phyloP scores from a whole-genome alignment of 2,329 filamentous ascomycete species.

The Arthrobotrys musiformis region DNA sequence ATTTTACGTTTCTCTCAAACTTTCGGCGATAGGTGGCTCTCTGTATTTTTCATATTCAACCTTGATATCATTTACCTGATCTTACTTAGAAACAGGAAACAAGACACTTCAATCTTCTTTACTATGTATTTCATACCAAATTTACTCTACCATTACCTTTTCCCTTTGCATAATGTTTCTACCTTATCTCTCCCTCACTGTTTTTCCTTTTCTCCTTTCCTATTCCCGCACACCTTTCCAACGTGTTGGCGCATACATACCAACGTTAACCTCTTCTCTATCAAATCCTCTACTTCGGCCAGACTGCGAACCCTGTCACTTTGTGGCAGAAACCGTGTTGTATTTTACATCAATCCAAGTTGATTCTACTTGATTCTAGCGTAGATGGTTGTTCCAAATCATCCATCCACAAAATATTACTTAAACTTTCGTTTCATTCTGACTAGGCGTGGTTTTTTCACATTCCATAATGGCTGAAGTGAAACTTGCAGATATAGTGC shows the following conservation, averaged over 20 bases:
- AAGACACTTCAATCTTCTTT: slow-evolving; percentile 19
- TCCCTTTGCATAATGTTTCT: slow-evolving; percentile 24
- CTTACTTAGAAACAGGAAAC: slow-evolving; percentile 11
- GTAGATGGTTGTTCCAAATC: slow-evolving; percentile 9
- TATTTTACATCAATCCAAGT: slow-evolving; percentile 48
- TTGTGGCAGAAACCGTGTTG: slow-evolving; percentile 51
- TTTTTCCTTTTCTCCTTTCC: neutral
- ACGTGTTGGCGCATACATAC: slow-evolving; percentile 10
- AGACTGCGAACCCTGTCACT: slow-evolving; percentile 37
- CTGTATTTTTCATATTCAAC: slow-evolving; percentile 30
- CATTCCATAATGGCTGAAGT: slow-evolving; percentile 52
- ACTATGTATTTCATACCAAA: slow-evolving; percentile 32
- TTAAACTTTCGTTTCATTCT: slow-evolving; percentile 6
- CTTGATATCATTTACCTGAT: slow-evolving; percentile 4
- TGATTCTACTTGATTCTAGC: slow-evolving; percentile 7
- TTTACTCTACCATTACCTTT: slow-evolving; percentile 1
- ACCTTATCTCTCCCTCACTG: neutral
- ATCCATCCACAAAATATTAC: slow-evolving; percentile 3
- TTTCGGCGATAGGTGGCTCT: slow-evolving; percentile 33
- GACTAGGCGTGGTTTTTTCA: neutral
- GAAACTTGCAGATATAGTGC: slow-evolving; percentile 49
- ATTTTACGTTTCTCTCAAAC: neutral
- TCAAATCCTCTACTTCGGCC: slow-evolving; percentile 24
- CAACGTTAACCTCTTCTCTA: neutral
- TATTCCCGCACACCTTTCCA: slow-evolving; percentile 14